Conservation (phyloP, 768 basidiomycete genomes). For the Termitomyces sp. region DNA sequence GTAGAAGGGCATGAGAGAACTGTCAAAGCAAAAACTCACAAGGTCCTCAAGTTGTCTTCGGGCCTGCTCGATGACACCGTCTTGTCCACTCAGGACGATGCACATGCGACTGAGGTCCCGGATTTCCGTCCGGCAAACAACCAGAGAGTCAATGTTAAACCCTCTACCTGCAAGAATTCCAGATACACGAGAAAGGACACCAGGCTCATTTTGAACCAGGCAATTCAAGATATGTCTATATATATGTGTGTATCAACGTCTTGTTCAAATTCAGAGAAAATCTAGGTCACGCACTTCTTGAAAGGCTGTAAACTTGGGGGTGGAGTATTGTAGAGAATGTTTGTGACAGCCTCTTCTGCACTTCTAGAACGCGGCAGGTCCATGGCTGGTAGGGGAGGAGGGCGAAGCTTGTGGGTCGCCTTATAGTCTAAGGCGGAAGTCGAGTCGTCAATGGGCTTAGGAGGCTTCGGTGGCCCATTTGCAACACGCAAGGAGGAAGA, state of each 20-base stretch:
- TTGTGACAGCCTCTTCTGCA: conserved; percentile 96
- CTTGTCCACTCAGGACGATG: conserved; percentile 93
- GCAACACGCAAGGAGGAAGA: conserved; percentile 28
- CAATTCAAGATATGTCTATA: conserved; percentile 92
- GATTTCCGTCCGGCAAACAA: conserved; percentile 97
- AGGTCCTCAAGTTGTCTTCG: conserved; percentile 94
- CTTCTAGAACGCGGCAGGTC: conserved; percentile 79
- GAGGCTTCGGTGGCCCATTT: conserved; percentile 57
- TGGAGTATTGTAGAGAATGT: conserved; percentile 95
- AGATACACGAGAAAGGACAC: conserved; percentile 96
- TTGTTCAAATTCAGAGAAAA: neutral
- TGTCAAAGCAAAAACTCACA: conserved; percentile 41
- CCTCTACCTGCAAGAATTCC: conserved; percentile 96
- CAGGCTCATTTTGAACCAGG: conserved; percentile 98
- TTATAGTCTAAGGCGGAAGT: conserved; percentile 96
- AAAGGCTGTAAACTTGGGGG: conserved; percentile 88
- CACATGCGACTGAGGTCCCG: conserved; percentile 97
- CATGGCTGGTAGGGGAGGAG: conserved; percentile 81
- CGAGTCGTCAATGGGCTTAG: conserved; percentile 82
- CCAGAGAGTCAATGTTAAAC: conserved; percentile 98
- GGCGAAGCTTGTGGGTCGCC: conserved; percentile 58
- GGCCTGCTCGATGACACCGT: conserved; percentile 96
- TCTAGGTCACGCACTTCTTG: conserved; percentile 63
- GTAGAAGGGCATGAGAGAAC: neutral
- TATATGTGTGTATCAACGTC: conserved; percentile 5